Conservation (phyloP, 116 monocot genomes). For the Posidonia oceanica region DNA sequence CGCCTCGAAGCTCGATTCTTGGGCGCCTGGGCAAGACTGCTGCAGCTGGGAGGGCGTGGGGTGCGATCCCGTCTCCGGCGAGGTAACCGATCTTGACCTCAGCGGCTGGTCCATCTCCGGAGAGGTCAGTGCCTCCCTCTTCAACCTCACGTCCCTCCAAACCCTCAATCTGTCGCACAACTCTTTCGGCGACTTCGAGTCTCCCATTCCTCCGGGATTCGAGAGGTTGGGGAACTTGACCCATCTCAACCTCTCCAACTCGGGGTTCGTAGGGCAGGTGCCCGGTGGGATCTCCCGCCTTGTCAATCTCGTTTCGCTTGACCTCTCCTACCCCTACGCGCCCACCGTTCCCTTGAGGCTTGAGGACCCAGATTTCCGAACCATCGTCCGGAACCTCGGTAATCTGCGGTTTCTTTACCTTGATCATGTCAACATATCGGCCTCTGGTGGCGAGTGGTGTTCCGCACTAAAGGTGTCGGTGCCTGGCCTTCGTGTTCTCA, state of each 20-base stretch:
- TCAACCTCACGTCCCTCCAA: constrained; percentile 9
- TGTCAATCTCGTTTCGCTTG: constrained; percentile 31
- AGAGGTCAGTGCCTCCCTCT: constrained; percentile 4
- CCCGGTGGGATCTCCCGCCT: constrained; percentile 28
- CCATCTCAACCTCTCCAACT: constrained; percentile 41
- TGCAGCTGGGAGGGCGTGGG: constrained; percentile 13
- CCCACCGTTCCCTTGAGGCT: constrained; percentile 10
- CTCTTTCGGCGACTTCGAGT: neutral
- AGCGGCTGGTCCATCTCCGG: constrained; percentile 6
- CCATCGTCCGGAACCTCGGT: constrained; percentile 24
- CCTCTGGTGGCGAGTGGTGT: constrained; percentile 28
- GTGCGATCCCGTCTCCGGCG: constrained; percentile 2
- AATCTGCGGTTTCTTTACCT: constrained; percentile 33
- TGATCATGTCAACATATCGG: constrained; percentile 48
- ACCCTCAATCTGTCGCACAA: constrained; percentile 12
- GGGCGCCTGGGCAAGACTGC: constrained; percentile 7
- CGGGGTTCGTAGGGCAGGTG: constrained; percentile 28
- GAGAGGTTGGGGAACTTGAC: constrained; percentile 17
- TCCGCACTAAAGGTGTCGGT: constrained; percentile 17
- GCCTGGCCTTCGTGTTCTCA: constrained; percentile 27
- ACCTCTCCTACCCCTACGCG: constrained; percentile 25
- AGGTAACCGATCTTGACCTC: constrained; percentile 14
- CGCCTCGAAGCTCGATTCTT: neutral
- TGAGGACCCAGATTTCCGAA: constrained; percentile 13
- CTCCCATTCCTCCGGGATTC: neutral